Conservation (phyloP, 495 filamentous ascomycete genomes). For the Thermothielavioides terrestris region DNA sequence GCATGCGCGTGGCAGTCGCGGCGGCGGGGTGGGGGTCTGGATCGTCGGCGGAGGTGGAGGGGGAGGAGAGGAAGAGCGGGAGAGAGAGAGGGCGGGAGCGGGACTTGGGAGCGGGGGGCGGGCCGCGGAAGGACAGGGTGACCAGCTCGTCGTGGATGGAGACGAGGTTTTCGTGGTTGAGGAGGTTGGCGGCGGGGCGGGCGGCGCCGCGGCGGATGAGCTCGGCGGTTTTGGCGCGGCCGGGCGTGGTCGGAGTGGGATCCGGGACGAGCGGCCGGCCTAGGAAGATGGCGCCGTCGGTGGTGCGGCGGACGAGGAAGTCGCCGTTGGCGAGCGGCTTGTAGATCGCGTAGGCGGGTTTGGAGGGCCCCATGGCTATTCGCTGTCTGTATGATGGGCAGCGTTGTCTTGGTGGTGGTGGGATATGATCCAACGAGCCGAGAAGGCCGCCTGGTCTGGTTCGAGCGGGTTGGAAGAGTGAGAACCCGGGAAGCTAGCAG, state of each 20-base stretch:
- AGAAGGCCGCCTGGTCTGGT: no score
- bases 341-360: constrained; percentile 6
- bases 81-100: no score
- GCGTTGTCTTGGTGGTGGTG: no score
- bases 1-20: constrained; percentile 13
- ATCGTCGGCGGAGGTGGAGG: no score
- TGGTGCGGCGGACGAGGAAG: constrained; percentile 18
- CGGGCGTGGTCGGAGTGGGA: not conserved
- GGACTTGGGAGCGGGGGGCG: no score
- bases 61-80: no score
- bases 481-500: no score
- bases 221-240: not conserved
- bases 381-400: no score
- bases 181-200: constrained; percentile 12
- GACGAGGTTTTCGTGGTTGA: constrained; percentile 40
- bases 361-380: not conserved
- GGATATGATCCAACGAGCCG: no score
- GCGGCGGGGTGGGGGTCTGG: no score
- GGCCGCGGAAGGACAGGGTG: not conserved
- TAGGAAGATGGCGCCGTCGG: constrained; percentile 19
- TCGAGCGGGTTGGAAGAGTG: no score
- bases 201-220: constrained; percentile 7
- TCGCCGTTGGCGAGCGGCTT: constrained; percentile 5
- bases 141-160: constrained; percentile 22
- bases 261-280: constrained; percentile 3